phyloP scores from a whole-genome alignment of 2,329 filamentous ascomycete genomes.

The Trichoderma polysporum region DNA sequence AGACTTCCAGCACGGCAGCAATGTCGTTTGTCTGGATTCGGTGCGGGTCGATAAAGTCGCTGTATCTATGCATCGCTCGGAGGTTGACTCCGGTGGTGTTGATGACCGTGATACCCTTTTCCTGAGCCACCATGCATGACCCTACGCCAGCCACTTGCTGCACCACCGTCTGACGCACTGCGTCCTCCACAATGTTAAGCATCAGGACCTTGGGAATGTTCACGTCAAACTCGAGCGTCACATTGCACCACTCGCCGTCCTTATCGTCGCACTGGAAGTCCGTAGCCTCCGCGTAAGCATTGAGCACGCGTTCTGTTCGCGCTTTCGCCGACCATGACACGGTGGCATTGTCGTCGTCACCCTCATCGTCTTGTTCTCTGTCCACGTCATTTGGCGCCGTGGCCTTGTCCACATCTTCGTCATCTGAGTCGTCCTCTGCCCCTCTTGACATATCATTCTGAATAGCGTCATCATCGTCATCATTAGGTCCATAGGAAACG shows the following conservation, averaged over 20 bases:
- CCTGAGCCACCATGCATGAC: slow-evolving; percentile 65
- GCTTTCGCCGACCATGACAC: slow-evolving; percentile 43
- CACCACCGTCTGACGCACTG: slow-evolving; percentile 75
- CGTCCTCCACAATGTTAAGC: slow-evolving; percentile 83
- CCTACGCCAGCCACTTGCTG: slow-evolving; percentile 81
- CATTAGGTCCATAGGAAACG: slow-evolving; percentile 86
- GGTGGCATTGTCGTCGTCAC: slow-evolving; percentile 41
- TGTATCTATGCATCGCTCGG: slow-evolving; percentile 83
- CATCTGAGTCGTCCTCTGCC: slow-evolving; percentile 55
- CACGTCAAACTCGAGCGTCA: slow-evolving; percentile 80
- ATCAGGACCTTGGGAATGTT: slow-evolving; percentile 87
- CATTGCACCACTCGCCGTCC: slow-evolving; percentile 70
- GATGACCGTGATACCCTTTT: slow-evolving; percentile 60
- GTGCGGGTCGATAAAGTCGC: slow-evolving; percentile 82
- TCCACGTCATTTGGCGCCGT: slow-evolving; percentile 44
- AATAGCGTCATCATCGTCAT: slow-evolving; percentile 83
- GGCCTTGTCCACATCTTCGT: slow-evolving; percentile 33
- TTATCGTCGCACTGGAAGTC: slow-evolving; percentile 78
- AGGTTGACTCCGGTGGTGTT: slow-evolving; percentile 86
- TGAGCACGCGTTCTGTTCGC: slow-evolving; percentile 64
- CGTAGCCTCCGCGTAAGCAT: slow-evolving; percentile 64
- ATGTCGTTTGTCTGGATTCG: slow-evolving; percentile 91
- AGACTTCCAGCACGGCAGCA: slow-evolving; percentile 75
- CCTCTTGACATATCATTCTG: slow-evolving; percentile 63
- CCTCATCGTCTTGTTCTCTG: slow-evolving; percentile 39